Evolutionary conservation across 2,329 filamentous ascomycete species (phyloP).

Genomic region (Aaosphaeria arxii): DNA sequence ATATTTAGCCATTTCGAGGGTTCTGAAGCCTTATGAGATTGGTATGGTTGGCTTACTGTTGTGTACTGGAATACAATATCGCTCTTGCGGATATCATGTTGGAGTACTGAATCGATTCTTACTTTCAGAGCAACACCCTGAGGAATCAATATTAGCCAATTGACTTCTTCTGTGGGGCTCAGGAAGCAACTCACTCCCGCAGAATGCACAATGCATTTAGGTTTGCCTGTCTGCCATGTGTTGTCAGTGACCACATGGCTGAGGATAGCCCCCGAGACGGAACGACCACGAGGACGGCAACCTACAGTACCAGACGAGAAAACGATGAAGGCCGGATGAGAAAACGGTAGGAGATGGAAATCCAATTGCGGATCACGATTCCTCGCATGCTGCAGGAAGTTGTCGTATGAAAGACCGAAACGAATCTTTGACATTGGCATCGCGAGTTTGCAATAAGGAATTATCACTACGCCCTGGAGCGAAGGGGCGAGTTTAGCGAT

Average conservation of each 20-base stretch:
- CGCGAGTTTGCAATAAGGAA: too few species aligned
- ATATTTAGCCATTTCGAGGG: not conserved
- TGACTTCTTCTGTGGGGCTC: not conserved
- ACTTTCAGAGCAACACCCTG: not conserved
- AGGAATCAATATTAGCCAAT: not conserved
- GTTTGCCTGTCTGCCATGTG: not conserved
- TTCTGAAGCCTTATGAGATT: not conserved
- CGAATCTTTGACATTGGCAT: too few species aligned
- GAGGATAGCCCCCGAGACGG: not conserved
- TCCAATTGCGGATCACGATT: too few species aligned
- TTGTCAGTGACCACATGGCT: too few species aligned
- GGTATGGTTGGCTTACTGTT: not conserved
- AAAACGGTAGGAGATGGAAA: not conserved
- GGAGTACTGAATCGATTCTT: not conserved
- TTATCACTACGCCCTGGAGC: too few species aligned
- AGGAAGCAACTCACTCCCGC: not conserved
- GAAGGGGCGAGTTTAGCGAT: too few species aligned
- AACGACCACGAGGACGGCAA: not conserved
- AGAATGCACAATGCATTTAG: not conserved
- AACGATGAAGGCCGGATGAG: not conserved
- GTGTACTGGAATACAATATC: not conserved
- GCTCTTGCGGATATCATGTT: not conserved
- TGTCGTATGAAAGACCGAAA: too few species aligned
- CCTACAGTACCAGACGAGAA: slow-evolving; percentile 1
- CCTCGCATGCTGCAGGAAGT: too few species aligned